These are phyloP conservation scores for Brassica nigra DNA, from an alignment of 345 rosid genomes.

Conservation along the genomic window DNA sequence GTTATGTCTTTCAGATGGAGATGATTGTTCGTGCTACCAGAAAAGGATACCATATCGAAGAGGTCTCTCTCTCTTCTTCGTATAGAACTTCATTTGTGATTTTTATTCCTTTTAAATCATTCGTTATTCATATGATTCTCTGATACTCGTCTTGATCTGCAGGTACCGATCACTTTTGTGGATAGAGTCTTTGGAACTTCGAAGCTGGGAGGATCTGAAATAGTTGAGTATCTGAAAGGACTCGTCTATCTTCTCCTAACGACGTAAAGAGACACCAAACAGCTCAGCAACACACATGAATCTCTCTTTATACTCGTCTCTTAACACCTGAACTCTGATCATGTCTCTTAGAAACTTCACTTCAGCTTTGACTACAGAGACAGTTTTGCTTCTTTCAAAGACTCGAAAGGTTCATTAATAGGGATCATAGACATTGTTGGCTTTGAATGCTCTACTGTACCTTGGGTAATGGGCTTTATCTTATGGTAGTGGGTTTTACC, in stretches of 20 bases:
- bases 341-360: conserved; percentile 20
- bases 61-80: conserved; percentile 41
- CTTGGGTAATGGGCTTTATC: not conserved
- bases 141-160: conserved; percentile 32
- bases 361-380: conserved; percentile 17
- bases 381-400: conserved; percentile 5
- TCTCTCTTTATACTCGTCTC: conserved; percentile 4
- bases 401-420: not conserved
- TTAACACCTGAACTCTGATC: conserved; percentile 22
- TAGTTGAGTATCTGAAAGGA: conserved; percentile 94
- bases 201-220: conserved; percentile 98
- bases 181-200: conserved; percentile 96
- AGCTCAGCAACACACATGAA: conserved; percentile 4
- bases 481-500: not conserved
- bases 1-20: conserved; percentile 99
- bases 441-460: conserved; percentile 24
- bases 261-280: conserved; percentile 48
- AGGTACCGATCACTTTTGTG: conserved; percentile 95
- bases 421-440: not conserved
- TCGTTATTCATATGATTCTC: conserved; percentile 7
- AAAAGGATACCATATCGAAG: conserved; percentile 87
- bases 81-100: not conserved
- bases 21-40: conserved; percentile 97
- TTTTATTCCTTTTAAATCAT: not conserved
- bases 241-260: conserved; percentile 78